Evolutionary conservation across 805 yeast species (phyloP), one percentile per base, ranked within the genome.

Genomic region (Debaryomyces hansenii): DNA sequence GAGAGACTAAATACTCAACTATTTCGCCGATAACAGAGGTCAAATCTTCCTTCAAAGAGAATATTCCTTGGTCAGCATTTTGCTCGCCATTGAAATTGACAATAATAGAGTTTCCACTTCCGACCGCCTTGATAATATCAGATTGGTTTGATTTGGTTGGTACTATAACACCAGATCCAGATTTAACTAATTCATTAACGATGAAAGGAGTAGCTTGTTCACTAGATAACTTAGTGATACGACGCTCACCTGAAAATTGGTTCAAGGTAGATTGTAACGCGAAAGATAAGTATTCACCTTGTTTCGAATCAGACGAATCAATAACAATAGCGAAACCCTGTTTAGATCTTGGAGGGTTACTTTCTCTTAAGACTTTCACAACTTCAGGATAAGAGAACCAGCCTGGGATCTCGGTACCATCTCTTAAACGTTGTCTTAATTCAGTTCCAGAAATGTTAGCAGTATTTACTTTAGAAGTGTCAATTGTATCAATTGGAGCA

Each of bases 351-450:
- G 98, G 96, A 46, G 97, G 97, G 67, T 91, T 91, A 39, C 91
- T 82, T 59, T 89, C 92, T 65, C 98, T 85, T 59, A 91, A 78
- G 49, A 92, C 90, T 66, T 80, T 79, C 49, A 92, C 98, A 44
- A 92, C 97, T 69, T 91, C 97, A 3, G 97, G 96, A 71, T 91
- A 91, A 4, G 97, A 89, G 71, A 92, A 91, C 98, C 98, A 91
- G 64, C 82, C 94, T 52, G 98, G 98, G 57, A 91, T 92, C 51
- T 85, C 85, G 37, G 85, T 78, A 48, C 97, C 97, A 50, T 84
- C 86, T 73, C 83, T 84, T 64, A 91, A 80, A 55, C 92, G 83
- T 67, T 85, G 84, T 72, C 97, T 84, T 61, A 92, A 80, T 72
- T 91, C 97, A 28, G 98, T 91, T 60, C 98, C 98, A 12, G 96